Evolutionary conservation across 345 rosid species (phyloP).

Genomic region (Durio zibethinus): DNA sequence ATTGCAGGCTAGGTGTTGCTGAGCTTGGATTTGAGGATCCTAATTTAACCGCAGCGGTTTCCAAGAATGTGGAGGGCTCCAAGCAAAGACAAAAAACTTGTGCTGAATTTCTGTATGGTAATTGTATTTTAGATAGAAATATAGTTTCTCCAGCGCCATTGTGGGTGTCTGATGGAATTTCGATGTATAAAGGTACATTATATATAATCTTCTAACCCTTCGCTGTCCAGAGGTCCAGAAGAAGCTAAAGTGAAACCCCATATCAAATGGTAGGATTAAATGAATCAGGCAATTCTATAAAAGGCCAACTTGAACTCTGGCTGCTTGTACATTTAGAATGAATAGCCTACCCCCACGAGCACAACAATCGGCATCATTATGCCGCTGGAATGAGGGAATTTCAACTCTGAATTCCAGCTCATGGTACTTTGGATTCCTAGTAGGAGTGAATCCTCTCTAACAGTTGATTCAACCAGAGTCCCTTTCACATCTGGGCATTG

Average conservation of each 20-base stretch:
- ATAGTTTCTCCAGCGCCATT: background rate
- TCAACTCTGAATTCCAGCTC: conserved; percentile 75
- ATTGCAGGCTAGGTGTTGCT: conserved; percentile 53
- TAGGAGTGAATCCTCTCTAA: conserved; percentile 55
- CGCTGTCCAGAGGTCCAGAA: no score
- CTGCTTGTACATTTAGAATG: conserved; percentile 71
- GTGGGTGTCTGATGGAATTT: conserved; percentile 8
- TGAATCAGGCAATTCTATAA: conserved; percentile 51
- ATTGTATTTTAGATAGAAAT: conserved; percentile 26
- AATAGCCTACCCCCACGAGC: conserved; percentile 51
- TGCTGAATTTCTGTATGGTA: conserved; percentile 45
- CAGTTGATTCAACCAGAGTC: conserved; percentile 46
- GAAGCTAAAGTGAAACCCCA: no score
- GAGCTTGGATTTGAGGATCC: conserved; percentile 88
- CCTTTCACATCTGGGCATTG: conserved; percentile 50
- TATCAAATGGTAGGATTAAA: conserved; percentile 47
- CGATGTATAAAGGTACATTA: conserved; percentile 27
- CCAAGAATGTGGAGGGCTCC: conserved; percentile 63
- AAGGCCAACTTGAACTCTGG: conserved; percentile 47
- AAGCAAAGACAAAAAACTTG: conserved; percentile 62
- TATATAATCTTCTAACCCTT: conserved; percentile 17
- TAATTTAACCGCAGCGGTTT: conserved; percentile 74
- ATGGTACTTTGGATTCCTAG: conserved; percentile 51
- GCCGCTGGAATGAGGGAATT: conserved; percentile 58
- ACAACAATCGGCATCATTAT: conserved; percentile 75